Base-by-base conservation (phyloP, 208 protist genomes). In the Acanthamoeba triangularis region DNA sequence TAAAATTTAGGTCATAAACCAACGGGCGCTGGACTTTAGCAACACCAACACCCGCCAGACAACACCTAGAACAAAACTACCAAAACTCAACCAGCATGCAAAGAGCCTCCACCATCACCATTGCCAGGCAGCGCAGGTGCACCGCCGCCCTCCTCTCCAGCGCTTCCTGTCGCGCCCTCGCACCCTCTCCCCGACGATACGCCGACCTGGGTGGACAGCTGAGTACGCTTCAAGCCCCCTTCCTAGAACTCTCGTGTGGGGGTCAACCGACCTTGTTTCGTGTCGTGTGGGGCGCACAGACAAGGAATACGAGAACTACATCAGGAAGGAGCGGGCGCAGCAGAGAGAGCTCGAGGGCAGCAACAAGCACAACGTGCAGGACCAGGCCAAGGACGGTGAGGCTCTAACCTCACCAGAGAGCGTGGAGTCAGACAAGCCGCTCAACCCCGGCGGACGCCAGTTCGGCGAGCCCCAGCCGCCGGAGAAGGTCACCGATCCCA, bases 401-500 rank as follows among this genome's bases (percentile, higher is more conserved):
- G 20, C 23, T 1, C 74, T 82, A 5, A 82, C 10, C 74, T 52
- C 74, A 11, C 16, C 41, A 18, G 16, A 82, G 74, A 37, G 49
- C 37, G 14, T 30, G 0, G 14, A 82, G 74, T 82, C 74, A 3
- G 74, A 82, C 16, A 52, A 82, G 74, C 74, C 74, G 20, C 37
- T 82, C 33, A 82, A n/a, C 10, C 63, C 63, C 11, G 63, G 74
- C 74, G 74, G 74, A 8, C 74, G 74, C 18, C 74, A 82, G 74
- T 28, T 41, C 10, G 74, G 74, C 8, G 37, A 52, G 41, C 8
- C 20, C 8, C 74, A 82, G 37, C 74, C 74, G 33, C 74, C 74
- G 16, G 74, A 82, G 25, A 82, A 82, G 74, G 74, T 82, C 35
- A 82, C n/a, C 41, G 74, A 82, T 28, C 74, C 74, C 37, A 82